Percentiles rank a stretch among this genome's conserved stretches.
Evolutionary conservation across 78 protist genomes (phyloP).

Genomic region (Pelomyxa schiedti): DNA sequence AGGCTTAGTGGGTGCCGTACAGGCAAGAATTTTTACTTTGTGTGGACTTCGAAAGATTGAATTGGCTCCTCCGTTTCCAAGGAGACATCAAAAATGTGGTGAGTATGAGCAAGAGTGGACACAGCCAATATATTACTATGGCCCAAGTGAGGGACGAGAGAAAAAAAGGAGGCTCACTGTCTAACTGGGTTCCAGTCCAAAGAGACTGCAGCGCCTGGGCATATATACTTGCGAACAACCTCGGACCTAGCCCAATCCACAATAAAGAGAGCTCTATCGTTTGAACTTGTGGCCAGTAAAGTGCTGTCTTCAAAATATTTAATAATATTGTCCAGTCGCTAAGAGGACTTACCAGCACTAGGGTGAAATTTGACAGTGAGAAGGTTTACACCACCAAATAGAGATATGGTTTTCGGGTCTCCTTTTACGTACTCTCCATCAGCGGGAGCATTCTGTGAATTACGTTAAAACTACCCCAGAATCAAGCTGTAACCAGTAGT

Average conservation of each 20-base stretch:
- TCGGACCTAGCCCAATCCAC: not conserved
- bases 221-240: not conserved
- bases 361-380: not conserved
- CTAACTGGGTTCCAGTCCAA: not conserved
- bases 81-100: not conserved
- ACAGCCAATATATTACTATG: not conserved
- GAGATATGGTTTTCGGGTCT: not conserved
- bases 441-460: not conserved
- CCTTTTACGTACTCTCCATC: not conserved
- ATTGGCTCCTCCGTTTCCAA: not conserved
- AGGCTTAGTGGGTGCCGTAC: too few species aligned
- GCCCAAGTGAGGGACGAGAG: too few species aligned
- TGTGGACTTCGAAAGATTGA: not conserved
- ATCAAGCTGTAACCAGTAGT: not conserved
- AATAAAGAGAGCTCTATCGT: not conserved
- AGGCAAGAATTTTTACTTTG: not conserved
- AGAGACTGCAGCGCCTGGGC: not conserved
- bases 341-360: too few species aligned
- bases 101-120: not conserved
- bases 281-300: not conserved
- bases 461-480: not conserved
- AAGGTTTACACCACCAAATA: not conserved
- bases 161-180: too few species aligned
- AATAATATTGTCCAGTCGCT: too few species aligned
- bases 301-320: not conserved